Evolutionary conservation across 2,329 filamentous ascomycete species (phyloP).

Genomic region (Alternaria incomplexa): DNA sequence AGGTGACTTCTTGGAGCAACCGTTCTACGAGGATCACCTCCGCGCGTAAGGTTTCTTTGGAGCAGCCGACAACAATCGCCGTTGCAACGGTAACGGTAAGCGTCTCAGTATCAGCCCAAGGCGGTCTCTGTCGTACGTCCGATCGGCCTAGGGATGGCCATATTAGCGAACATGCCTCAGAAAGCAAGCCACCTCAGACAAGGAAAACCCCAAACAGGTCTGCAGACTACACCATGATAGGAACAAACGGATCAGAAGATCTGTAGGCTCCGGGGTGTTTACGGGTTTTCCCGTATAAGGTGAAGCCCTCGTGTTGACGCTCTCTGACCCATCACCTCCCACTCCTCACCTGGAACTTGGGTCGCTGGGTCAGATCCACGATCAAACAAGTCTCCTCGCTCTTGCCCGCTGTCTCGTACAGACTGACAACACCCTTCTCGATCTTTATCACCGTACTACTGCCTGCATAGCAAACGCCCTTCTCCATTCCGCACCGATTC

Average conservation of each 20-base stretch:
- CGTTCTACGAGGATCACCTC: not conserved
- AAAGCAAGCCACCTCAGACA: not conserved
- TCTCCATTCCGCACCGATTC: slow-evolving; percentile 73
- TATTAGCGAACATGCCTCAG: not conserved
- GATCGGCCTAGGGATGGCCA: not conserved
- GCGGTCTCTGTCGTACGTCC: not conserved
- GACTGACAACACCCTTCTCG: slow-evolving; percentile 66
- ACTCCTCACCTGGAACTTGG: slow-evolving; percentile 44
- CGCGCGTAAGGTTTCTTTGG: not conserved
- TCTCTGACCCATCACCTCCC: slow-evolving; percentile 18
- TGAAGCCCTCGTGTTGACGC: not conserved
- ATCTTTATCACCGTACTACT: slow-evolving; percentile 75
- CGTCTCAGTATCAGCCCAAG: not conserved
- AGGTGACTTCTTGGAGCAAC: not conserved
- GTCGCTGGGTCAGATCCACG: slow-evolving; percentile 64
- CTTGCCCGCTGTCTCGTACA: slow-evolving; percentile 75
- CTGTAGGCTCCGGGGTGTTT: not conserved
- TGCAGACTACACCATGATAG: not conserved
- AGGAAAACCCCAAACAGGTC: not conserved
- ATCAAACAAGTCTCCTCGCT: slow-evolving; percentile 71
- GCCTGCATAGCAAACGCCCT: slow-evolving; percentile 71
- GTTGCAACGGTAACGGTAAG: not conserved
- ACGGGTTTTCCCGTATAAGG: not conserved
- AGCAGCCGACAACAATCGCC: not conserved
- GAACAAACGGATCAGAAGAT: not conserved